Conservation (phyloP, 257 asterid genomes). For the Gentiana straminea region DNA sequence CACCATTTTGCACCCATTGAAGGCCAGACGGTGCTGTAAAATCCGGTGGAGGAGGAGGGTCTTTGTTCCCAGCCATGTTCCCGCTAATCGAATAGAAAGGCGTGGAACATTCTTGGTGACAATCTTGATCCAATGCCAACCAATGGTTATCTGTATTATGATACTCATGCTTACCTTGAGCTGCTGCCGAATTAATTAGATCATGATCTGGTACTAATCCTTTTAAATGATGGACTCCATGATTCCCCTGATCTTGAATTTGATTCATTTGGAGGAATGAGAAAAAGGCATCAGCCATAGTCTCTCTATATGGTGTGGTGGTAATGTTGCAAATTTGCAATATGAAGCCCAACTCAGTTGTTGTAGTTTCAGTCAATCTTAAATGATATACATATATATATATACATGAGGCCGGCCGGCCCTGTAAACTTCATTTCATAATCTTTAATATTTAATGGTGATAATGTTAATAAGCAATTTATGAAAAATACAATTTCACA, state of each 20-base stretch:
- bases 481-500: too few relatives aligned
- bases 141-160: not conserved
- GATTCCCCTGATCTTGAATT: conserved; percentile 1
- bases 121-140: conserved; percentile 3
- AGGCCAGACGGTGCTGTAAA: not conserved
- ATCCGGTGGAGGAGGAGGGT: not conserved
- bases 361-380: too few relatives aligned
- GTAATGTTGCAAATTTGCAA: not conserved
- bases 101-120: not conserved
- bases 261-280: conserved; percentile 5
- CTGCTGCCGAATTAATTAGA: not conserved
- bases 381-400: too few relatives aligned
- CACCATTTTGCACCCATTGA: conserved; percentile 2
- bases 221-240: not conserved
- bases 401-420: too few relatives aligned
- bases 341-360: too few relatives aligned
- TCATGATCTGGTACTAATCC: too few relatives aligned
- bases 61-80: not conserved
- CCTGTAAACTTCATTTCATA: too few relatives aligned
- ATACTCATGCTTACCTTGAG: conserved; percentile 1
- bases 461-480: too few relatives aligned
- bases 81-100: not conserved
- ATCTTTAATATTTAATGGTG: too few relatives aligned
- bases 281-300: conserved; percentile 4
- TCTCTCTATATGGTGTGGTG: not conserved